These are phyloP conservation scores for Cylindrotheca fusiformis DNA, from an alignment of 108 stramenopile genomes.

Conservation along the genomic window DNA sequence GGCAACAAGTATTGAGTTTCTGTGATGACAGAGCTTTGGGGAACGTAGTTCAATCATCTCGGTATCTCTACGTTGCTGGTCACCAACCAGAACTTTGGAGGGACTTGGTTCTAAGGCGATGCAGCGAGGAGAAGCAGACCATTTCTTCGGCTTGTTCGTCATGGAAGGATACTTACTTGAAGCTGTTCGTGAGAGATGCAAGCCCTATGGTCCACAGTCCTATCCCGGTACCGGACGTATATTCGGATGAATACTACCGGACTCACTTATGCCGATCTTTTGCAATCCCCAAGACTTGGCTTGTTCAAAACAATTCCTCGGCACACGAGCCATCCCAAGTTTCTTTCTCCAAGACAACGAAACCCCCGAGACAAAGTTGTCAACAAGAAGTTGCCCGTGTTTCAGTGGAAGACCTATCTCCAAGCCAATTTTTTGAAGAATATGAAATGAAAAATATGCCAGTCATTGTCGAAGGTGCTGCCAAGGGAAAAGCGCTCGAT, in stretches of 20 bases:
- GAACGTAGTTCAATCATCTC: constrained; percentile 39
- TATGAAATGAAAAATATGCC: constrained; percentile 72
- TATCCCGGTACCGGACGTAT: constrained; percentile 64
- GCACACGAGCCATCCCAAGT: constrained; percentile 1
- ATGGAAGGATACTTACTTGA: constrained; percentile 64
- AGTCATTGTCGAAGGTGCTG: constrained; percentile 60
- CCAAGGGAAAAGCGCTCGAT: constrained; percentile 49
- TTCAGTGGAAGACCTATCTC: constrained; percentile 33
- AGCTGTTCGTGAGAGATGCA: constrained; percentile 11
- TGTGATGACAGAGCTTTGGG: constrained; percentile 50
- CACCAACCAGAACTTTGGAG: constrained; percentile 87
- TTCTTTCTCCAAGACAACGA: not conserved
- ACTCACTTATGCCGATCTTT: constrained; percentile 80
- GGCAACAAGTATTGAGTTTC: constrained; percentile 52
- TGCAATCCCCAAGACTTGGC: constrained; percentile 60
- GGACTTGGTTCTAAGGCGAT: constrained; percentile 63
- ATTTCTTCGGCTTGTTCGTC: constrained; percentile 3
- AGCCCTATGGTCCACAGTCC: constrained; percentile 42
- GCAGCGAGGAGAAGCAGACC: constrained; percentile 16
- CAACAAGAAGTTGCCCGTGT: constrained; percentile 19
- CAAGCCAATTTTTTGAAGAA: constrained; percentile 40
- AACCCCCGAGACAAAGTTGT: not conserved
- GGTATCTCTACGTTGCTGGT: constrained; percentile 73
- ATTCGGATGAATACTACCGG: constrained; percentile 77
- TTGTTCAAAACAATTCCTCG: constrained; percentile 25